phyloP scores from a whole-genome alignment of 2,329 filamentous ascomycete species.

The Epichloe amarillans region DNA sequence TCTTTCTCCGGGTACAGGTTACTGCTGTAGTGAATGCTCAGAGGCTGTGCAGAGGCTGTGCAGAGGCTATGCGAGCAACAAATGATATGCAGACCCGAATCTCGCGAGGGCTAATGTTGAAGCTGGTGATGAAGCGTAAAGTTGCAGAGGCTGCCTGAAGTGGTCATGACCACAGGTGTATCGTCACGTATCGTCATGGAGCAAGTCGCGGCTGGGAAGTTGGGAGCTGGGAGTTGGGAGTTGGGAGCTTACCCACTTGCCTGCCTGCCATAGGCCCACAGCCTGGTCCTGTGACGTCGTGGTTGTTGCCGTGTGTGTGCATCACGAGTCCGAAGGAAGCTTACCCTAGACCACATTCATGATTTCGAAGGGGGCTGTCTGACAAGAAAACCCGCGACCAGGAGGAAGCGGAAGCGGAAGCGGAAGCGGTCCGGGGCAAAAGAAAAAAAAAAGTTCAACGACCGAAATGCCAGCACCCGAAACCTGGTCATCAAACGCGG shows the following conservation, averaged over 20 bases:
- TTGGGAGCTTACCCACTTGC: background rate
- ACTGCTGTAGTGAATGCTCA: background rate
- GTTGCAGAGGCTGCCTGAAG: background rate
- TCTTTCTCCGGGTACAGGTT: background rate
- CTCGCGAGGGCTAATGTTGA: background rate
- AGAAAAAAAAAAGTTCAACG: background rate
- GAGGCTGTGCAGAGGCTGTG: too few relatives aligned
- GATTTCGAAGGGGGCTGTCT: background rate
- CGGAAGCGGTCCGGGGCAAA: background rate
- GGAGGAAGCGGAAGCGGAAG: background rate
- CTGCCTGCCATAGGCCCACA: background rate
- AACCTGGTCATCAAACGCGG: background rate
- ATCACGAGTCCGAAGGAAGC: background rate
- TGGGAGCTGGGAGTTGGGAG: too few relatives aligned
- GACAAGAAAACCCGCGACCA: background rate
- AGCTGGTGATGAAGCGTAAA: background rate
- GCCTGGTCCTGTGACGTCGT: slow-evolving; percentile 2
- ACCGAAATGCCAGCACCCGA: background rate
- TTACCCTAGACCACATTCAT: background rate
- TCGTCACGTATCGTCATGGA: background rate
- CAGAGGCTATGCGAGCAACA: too few relatives aligned
- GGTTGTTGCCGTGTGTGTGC: background rate
- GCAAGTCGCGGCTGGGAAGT: background rate
- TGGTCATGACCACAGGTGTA: background rate
- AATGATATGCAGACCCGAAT: background rate